phyloP scores from a whole-genome alignment of 352 stramenopile genomes.

The Globisporangium recalcitrans region DNA sequence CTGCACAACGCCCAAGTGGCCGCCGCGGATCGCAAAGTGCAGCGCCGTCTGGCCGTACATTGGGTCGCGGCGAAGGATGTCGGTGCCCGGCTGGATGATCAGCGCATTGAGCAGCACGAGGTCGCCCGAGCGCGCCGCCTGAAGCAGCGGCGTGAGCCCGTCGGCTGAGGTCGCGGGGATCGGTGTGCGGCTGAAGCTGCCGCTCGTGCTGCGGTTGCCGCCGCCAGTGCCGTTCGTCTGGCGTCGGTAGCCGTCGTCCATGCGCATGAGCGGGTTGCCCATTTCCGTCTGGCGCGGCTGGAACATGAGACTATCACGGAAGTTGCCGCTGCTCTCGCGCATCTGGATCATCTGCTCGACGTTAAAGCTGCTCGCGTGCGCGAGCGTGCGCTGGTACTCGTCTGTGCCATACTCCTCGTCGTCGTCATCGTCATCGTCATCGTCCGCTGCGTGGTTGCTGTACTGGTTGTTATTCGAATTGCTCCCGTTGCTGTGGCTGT shows the following conservation, averaged over 20 bases:
- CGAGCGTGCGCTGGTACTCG: conserved; percentile 23
- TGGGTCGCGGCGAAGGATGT: conserved; percentile 63
- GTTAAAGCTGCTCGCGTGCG: conserved; percentile 51
- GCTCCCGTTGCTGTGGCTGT: conserved; percentile 15
- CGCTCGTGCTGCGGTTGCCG: conserved; percentile 21
- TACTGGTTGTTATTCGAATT: conserved; percentile 26
- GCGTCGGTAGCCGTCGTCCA: conserved; percentile 61
- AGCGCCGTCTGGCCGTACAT: conserved; percentile 61
- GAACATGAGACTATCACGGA: conserved; percentile 44
- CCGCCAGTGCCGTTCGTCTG: background rate
- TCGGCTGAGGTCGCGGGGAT: conserved; percentile 25
- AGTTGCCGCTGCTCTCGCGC: conserved; percentile 33
- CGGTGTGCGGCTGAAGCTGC: conserved; percentile 20
- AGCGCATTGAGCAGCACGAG: conserved; percentile 65
- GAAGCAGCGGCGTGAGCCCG: conserved; percentile 63
- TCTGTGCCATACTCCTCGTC: conserved; percentile 11
- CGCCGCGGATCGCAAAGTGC: conserved; percentile 64
- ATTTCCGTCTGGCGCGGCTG: conserved; percentile 44
- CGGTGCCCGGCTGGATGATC: conserved; percentile 62
- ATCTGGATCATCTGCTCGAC: conserved; percentile 56
- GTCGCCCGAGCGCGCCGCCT: conserved; percentile 53
- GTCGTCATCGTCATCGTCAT: conserved; percentile 25
- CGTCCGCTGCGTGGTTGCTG: conserved; percentile 24
- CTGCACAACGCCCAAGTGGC: conserved; percentile 59
- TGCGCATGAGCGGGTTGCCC: conserved; percentile 64